Evolutionary conservation across 306 rosid species (phyloP).

Genomic region (Comarum palustre): DNA sequence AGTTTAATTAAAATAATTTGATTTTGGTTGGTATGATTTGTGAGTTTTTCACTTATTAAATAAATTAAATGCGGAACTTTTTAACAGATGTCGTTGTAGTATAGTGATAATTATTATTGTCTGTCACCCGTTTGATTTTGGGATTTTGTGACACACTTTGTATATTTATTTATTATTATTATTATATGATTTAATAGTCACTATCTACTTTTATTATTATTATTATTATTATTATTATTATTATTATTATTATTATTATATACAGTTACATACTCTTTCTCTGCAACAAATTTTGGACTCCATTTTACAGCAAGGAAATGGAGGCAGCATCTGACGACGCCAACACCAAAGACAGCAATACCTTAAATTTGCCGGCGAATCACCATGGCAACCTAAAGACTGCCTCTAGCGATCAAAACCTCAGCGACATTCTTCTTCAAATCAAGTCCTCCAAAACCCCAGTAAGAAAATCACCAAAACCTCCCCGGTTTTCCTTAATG

Average conservation of each 20-base stretch:
- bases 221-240: too few relatives aligned
- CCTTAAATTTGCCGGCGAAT: conserved; percentile 29
- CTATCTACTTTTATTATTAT: too few relatives aligned
- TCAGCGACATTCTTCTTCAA: conserved; percentile 46
- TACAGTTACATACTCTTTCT: too few relatives aligned
- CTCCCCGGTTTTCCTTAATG: background rate
- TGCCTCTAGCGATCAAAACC: conserved; percentile 58
- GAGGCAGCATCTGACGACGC: conserved; percentile 26
- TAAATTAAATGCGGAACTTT: too few relatives aligned
- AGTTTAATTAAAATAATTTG: too few relatives aligned
- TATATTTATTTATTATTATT: too few relatives aligned
- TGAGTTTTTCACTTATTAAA: too few relatives aligned
- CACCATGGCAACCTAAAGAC: conserved; percentile 53
- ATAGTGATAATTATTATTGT: background rate
- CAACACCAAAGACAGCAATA: conserved; percentile 12
- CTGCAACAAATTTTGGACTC: background rate
- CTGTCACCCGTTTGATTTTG: too few relatives aligned
- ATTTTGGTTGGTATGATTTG: too few relatives aligned
- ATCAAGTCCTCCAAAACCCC: conserved; percentile 81
- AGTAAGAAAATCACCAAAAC: conserved; percentile 27
- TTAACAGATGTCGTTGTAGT: background rate
- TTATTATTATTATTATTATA: too few relatives aligned
- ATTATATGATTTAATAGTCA: too few relatives aligned
- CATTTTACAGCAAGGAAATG: background rate
- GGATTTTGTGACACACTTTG: too few relatives aligned